phyloP scores from a whole-genome alignment of 495 filamentous ascomycete species.

The Aspergillus indologenus region DNA sequence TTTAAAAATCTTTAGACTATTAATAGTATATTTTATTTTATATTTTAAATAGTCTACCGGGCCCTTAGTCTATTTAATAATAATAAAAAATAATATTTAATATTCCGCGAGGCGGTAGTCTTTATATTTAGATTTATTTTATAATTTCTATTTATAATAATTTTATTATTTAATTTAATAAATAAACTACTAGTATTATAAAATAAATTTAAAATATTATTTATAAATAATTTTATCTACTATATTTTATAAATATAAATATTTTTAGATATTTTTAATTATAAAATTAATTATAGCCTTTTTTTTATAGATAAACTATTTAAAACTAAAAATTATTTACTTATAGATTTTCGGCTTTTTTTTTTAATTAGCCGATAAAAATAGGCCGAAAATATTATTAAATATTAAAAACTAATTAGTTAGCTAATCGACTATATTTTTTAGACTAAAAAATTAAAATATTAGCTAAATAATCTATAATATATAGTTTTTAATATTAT shows the following conservation, averaged over 20 bases:
- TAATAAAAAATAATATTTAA: too few relatives aligned
- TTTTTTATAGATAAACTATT: neutral
- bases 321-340: neutral
- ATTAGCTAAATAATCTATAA: neutral
- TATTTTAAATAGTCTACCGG: too few relatives aligned
- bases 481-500: neutral
- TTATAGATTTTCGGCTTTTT: slow-evolving; percentile 2
- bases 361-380: neutral
- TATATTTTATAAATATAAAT: neutral
- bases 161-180: too few relatives aligned
- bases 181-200: too few relatives aligned
- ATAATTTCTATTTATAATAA: too few relatives aligned
- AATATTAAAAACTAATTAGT: too few relatives aligned
- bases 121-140: too few relatives aligned
- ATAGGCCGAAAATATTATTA: neutral
- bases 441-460: slow-evolving; percentile 1
- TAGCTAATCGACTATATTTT: neutral
- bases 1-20: too few relatives aligned
- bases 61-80: too few relatives aligned
- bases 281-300: neutral
- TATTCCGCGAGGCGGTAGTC: too few relatives aligned
- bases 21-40: too few relatives aligned
- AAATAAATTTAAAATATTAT: neutral
- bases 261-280: neutral
- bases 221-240: neutral